Conservation (phyloP, 75 land plant genomes). For the Cupressus sempervirens region DNA sequence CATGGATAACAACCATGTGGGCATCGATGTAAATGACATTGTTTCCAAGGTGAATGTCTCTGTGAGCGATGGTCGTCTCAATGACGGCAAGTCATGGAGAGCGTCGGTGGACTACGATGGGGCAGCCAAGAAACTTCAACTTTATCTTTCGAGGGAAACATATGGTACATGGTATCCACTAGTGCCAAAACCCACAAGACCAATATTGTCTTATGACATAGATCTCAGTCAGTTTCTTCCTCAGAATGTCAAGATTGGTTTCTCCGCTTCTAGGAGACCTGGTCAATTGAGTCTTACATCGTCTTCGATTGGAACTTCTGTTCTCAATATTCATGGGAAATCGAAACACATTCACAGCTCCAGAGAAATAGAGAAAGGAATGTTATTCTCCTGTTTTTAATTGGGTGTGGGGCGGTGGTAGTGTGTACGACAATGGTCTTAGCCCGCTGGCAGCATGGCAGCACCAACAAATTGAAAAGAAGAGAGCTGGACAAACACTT, state of each 20-base stretch:
- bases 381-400: neutral
- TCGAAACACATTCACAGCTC: neutral
- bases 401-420: neutral
- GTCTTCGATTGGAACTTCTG: neutral
- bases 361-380: too few species aligned
- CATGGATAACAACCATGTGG: conserved; percentile 27
- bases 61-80: neutral
- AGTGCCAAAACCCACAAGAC: neutral
- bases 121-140: neutral
- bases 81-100: neutral
- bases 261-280: neutral
- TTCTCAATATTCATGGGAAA: neutral
- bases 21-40: conserved; percentile 31
- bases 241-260: neutral
- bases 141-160: neutral
- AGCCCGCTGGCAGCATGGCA: too few species aligned
- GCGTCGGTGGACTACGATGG: neutral
- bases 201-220: neutral
- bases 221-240: neutral
- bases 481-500: neutral
- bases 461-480: too few species aligned
- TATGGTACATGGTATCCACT: too few species aligned
- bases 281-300: neutral
- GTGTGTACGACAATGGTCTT: neutral
- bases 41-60: neutral